Base-by-base conservation (phyloP, 73 alveolate genomes). In the Paraurostyla sp. region DNA sequence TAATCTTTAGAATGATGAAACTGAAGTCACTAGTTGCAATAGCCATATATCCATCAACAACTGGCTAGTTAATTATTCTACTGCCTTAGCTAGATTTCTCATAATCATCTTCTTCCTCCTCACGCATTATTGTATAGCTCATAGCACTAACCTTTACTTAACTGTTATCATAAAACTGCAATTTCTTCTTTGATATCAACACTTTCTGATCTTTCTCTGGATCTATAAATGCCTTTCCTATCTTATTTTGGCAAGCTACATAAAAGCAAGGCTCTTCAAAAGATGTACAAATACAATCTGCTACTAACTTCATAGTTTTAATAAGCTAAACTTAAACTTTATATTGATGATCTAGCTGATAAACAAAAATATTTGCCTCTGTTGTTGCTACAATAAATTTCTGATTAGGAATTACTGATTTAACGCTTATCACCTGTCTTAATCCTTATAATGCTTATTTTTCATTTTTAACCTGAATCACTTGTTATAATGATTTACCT, bases 251-350 rank as follows among this genome's bases (percentile, higher is more conserved):
- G 32, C 30, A 43, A 3, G 87, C 87, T 6, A 73, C 56, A 33
- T 23, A 73, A 50, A 73, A 73, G 6, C 54, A 50, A 9, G 87
- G 87, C 52, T 73, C 87, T 50, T 73, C 87, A 50, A 45, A 73
- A n/a, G 87, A 73, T 23, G 40, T 0, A 30, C 87, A 73, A 15
- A 73, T 73, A 30, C 71, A 73, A 50, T 73, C 87, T 43, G 87
- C 87, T 3, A 11, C 49, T 2, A 73, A 25, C 36, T 73, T 73
- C 87, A 73, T 73, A 9, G 29, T 68, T 25, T 73, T 73, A 9
- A 73, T 73, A 22, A 45, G 49, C 56, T 73, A 50, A 0, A 73
- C 29, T 36, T 45, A 29, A 4, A 73, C 87, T 73, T 48, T 73
- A 29, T 50, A 73, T 48, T 73, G 23, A 27, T 30, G 29, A 27